Base-by-base conservation (phyloP, 2,329 filamentous ascomycete species). In the Sclerotiophoma versabilis region DNA sequence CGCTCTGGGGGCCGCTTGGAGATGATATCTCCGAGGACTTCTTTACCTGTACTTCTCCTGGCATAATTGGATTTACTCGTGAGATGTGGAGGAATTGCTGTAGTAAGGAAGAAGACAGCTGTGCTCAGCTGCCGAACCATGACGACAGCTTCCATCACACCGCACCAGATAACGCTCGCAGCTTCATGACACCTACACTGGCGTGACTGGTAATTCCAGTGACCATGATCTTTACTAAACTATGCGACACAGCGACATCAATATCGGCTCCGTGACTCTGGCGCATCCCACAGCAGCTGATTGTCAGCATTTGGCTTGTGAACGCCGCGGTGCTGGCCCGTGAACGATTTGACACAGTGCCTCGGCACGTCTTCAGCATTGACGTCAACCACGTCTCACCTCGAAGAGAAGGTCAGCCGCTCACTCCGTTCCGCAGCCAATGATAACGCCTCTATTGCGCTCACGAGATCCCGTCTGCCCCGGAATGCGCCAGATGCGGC, bases 1-100 rank as follows among this genome's bases (percentile, higher is more conserved):
- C 73, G 1, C 79, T 80, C 56, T 80, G 78, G 30, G 77, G 78
- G 27, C 80, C 79, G 39, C 73, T 72, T 19, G 69, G 64, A n/a
- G 67, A 58, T 34, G 61, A 63, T 41, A 72, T 69, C 15, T 70
- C 68, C 10, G 68, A 63, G 9, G 51, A 63, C 36, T 65, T 70
- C 54, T 68, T 72, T 5, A 73, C 62, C 33, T 62, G 53, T 3
- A 73, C 67, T 49, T 68, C 62, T n/a, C 65, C 54, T 25, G 66
- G 58, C 57, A 71, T 70, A 5, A n/a, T 41, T 33, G 27, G 11
- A 11, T 44, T 4, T 17, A 12, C 2, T 6, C 19, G 4, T 12
- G 11, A 36, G 9, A 17, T 25, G 14, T 15, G 7, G 12, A 15
- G 3, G 33, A 19, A 8, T 11, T 33, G 12, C 34, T 20, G 20